Evolutionary conservation across 345 rosid species (phyloP).

Genomic region (Pugionium dolabratum): DNA sequence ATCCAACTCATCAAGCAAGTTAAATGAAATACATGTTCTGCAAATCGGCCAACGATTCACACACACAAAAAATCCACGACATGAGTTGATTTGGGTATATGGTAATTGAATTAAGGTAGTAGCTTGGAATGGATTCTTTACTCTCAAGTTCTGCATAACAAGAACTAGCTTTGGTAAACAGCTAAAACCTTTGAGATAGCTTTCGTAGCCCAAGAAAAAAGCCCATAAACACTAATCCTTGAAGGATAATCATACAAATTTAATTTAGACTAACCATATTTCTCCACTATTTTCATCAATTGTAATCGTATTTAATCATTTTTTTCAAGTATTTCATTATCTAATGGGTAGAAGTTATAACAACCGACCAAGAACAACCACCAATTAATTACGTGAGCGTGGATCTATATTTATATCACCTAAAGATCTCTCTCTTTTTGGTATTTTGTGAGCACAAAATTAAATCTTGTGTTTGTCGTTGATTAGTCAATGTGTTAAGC

Average conservation of each 20-base stretch:
- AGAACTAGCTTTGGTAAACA: not conserved
- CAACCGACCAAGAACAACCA: conserved; percentile 40
- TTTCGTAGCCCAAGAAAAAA: conserved; percentile 4
- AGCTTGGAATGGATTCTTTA: conserved; percentile 33
- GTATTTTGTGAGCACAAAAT: not conserved
- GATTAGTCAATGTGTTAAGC: conserved; percentile 6
- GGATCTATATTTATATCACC: conserved; percentile 21
- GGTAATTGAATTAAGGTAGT: conserved; percentile 60
- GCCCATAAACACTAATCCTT: conserved; percentile 14
- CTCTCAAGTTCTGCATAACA: conserved; percentile 51
- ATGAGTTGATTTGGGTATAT: conserved; percentile 88
- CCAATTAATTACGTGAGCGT: conserved; percentile 25
- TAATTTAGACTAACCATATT: not conserved
- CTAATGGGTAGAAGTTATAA: conserved; percentile 36
- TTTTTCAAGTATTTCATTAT: conserved; percentile 26
- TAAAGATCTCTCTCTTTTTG: conserved; percentile 22
- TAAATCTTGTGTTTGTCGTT: not conserved
- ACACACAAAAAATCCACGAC: conserved; percentile 64
- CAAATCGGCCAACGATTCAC: conserved; percentile 80
- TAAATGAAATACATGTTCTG: conserved; percentile 60
- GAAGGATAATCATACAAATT: not conserved
- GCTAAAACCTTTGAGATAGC: conserved; percentile 3
- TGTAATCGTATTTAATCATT: not conserved
- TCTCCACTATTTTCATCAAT: not conserved
- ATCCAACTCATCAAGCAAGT: conserved; percentile 48